A percentile compares a stretch with the other conserved stretches of the same genome.
phyloP scores from a whole-genome alignment of 2,329 filamentous ascomycete species.

The Aspergillus hiratsukae region DNA sequence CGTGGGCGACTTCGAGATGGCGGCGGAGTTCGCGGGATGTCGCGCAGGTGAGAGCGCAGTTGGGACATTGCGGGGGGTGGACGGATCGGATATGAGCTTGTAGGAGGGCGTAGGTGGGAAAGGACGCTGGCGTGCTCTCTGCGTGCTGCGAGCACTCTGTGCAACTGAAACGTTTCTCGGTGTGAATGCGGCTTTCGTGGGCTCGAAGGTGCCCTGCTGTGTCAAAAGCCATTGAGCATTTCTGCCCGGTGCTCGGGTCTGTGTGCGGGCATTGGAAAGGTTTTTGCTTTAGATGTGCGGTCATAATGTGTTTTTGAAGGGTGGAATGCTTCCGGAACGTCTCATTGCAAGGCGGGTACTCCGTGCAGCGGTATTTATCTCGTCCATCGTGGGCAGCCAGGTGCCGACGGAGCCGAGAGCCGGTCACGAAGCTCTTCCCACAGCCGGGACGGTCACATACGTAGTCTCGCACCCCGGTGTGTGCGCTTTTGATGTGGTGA shows the following conservation, averaged over 20 bases:
- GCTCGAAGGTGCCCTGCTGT: constrained; percentile 65
- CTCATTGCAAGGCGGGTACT: constrained; percentile 65
- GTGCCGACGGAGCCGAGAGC: constrained; percentile 72
- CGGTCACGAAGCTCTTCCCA: constrained; percentile 75
- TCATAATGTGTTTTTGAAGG: constrained; percentile 74
- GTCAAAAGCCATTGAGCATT: constrained; percentile 68
- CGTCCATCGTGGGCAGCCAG: constrained; percentile 71
- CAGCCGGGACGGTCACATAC: constrained; percentile 69
- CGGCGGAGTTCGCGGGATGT: constrained; percentile 65
- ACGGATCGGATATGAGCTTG: constrained; percentile 67
- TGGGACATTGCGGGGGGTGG: constrained; percentile 68
- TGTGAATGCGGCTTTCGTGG: constrained; percentile 68
- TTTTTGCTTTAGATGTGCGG: constrained; percentile 66
- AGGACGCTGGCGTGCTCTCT: constrained; percentile 50
- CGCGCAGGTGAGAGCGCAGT: constrained; percentile 66
- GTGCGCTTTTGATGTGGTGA: constrained; percentile 78
- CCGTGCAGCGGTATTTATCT: constrained; percentile 70
- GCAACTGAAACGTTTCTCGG: constrained; percentile 69
- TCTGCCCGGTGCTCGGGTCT: constrained; percentile 48
- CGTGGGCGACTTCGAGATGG: constrained; percentile 76
- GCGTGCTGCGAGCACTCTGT: constrained; percentile 58
- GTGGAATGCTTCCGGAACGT: constrained; percentile 86
- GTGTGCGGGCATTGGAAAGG: constrained; percentile 66
- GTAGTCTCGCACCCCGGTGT: constrained; percentile 66
- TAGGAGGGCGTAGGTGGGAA: constrained; percentile 67